Evolutionary conservation across 768 basidiomycete genomes (phyloP).

Genomic region (Tylopilus rubrobrunneus): DNA sequence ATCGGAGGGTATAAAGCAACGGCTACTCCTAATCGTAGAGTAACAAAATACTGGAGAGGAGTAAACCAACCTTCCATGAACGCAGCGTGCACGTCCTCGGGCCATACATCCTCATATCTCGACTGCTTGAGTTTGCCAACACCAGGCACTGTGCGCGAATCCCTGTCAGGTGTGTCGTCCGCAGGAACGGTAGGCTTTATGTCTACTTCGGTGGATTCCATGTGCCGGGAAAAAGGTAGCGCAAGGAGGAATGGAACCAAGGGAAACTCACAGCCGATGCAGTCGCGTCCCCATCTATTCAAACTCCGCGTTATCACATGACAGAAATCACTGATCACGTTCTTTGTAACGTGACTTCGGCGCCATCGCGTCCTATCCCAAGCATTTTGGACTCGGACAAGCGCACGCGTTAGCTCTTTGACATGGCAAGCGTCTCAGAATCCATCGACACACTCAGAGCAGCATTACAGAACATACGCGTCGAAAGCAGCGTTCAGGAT

Average conservation of each 20-base stretch:
- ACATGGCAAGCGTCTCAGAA: conserved; percentile 25
- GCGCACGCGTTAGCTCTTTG: neutral
- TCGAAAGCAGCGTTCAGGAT: conserved; percentile 30
- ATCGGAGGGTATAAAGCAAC: conserved; percentile 32
- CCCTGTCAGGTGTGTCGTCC: conserved; percentile 7
- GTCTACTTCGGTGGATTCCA: conserved; percentile 20
- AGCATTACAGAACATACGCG: conserved; percentile 26
- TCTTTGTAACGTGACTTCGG: conserved; percentile 10
- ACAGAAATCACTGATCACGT: conserved; percentile 29
- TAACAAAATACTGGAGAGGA: neutral
- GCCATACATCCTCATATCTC: conserved; percentile 33
- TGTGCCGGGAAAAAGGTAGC: conserved; percentile 13
- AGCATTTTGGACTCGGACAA: neutral
- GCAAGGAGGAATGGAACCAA: neutral
- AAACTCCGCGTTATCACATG: conserved; percentile 30
- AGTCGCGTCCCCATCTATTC: conserved; percentile 16
- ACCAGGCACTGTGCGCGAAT: neutral
- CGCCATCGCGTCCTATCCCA: neutral
- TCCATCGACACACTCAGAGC: conserved; percentile 33
- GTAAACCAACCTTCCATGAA: conserved; percentile 33
- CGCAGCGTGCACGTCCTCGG: conserved; percentile 33
- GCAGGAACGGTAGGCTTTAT: conserved; percentile 12
- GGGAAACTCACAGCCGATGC: conserved; percentile 1
- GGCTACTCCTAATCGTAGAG: conserved; percentile 20
- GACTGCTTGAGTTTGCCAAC: conserved; percentile 26